phyloP scores from a whole-genome alignment of 2,329 filamentous ascomycete genomes.

The Lasiodiplodia citricola region DNA sequence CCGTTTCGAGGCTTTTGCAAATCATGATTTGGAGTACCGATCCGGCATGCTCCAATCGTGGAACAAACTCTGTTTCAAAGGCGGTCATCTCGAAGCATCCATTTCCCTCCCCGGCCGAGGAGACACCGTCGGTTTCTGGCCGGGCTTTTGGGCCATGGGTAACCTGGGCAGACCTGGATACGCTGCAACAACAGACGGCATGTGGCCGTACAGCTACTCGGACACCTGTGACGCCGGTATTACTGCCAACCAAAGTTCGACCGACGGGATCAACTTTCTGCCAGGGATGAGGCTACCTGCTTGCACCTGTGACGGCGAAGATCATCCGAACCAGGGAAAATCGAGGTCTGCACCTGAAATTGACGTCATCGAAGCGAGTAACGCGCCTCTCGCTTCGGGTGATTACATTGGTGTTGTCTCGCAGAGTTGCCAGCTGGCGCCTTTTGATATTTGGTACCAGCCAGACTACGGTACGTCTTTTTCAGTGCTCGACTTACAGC shows the following conservation, averaged over 20 bases:
- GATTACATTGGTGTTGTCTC: constrained; percentile 66
- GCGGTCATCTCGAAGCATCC: constrained; percentile 71
- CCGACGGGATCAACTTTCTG: constrained; percentile 68
- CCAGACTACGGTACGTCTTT: constrained; percentile 55
- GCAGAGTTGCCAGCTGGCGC: constrained; percentile 70
- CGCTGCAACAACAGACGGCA: constrained; percentile 70
- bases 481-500: background rate
- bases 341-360: constrained; percentile 74
- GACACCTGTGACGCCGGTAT: constrained; percentile 73
- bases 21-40: constrained; percentile 69
- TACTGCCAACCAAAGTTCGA: constrained; percentile 72
- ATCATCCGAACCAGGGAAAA: constrained; percentile 69
- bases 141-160: constrained; percentile 77
- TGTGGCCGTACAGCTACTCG: constrained; percentile 77
- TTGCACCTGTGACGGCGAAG: constrained; percentile 67
- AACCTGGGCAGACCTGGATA: constrained; percentile 74
- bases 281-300: constrained; percentile 74
- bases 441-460: constrained; percentile 73
- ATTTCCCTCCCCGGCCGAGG: constrained; percentile 72
- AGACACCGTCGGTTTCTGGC: constrained; percentile 73
- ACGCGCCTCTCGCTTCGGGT: constrained; percentile 56
- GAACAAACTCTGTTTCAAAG: constrained; percentile 76
- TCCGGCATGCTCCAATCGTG: constrained; percentile 78
- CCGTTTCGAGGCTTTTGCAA: constrained; percentile 68
- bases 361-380: constrained; percentile 73